Conservation (phyloP, 768 basidiomycete genomes). For the Hemileccinum impolitum region DNA sequence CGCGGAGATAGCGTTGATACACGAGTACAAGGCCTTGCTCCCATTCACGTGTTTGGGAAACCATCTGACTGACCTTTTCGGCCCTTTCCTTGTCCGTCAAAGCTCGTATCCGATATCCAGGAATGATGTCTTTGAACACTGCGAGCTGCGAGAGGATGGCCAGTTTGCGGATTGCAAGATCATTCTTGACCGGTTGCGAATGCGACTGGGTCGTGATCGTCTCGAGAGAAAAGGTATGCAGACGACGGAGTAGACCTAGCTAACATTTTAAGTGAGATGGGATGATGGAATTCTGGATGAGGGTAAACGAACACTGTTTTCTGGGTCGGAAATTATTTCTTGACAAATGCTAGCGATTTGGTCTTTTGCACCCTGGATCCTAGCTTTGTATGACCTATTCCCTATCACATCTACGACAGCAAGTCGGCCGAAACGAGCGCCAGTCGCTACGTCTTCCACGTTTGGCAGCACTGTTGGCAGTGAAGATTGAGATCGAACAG, state of each 20-base stretch:
- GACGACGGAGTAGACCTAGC: conserved; percentile 84
- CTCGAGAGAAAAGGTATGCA: conserved; percentile 85
- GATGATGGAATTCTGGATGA: conserved; percentile 1
- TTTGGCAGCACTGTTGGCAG: conserved; percentile 31
- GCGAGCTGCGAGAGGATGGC: conserved; percentile 88
- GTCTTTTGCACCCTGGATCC: conserved; percentile 81
- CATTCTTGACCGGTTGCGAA: conserved; percentile 71
- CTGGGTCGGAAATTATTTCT: conserved; percentile 91
- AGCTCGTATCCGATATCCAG: conserved; percentile 91
- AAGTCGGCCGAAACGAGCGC: conserved; percentile 82
- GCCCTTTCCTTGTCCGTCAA: conserved; percentile 88
- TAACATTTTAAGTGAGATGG: conserved; percentile 33
- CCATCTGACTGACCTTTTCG: conserved; percentile 93
- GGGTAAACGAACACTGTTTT: conserved; percentile 72
- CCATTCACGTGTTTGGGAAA: conserved; percentile 86
- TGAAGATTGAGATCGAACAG: conserved; percentile 29
- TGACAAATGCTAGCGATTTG: conserved; percentile 93
- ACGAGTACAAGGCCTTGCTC: conserved; percentile 88
- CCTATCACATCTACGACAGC: conserved; percentile 71
- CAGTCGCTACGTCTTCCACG: conserved; percentile 74
- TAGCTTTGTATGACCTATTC: conserved; percentile 59
- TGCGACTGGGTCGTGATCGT: conserved; percentile 68
- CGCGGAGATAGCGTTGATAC: conserved; percentile 86
- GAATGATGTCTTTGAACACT: conserved; percentile 94
- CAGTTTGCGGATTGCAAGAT: conserved; percentile 78